Conservation (phyloP, 2,329 filamentous ascomycete species). For the Arthrobotrys conoides region DNA sequence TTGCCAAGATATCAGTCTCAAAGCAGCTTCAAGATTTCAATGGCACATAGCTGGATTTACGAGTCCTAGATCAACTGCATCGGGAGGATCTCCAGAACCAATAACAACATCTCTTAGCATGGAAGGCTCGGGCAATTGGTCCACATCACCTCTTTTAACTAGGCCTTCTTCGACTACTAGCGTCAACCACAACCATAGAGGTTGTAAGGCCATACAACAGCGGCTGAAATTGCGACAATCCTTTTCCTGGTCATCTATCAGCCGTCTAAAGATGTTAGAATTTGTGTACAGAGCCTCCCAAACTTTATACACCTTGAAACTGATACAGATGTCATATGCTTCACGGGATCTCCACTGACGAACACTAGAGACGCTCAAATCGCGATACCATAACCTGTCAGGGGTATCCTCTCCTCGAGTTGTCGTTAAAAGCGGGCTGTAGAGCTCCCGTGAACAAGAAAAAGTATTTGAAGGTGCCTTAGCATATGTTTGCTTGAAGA, state of each 20-base stretch:
- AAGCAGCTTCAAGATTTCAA: no score
- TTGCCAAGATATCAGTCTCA: no score
- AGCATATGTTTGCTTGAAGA: constrained; percentile 25
- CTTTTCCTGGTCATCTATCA: constrained; percentile 37
- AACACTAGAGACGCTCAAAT: constrained; percentile 16
- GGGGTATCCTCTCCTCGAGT: constrained; percentile 1
- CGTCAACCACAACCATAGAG: constrained; percentile 7
- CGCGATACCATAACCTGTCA: not conserved
- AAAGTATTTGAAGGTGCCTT: not conserved
- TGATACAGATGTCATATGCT: constrained; percentile 10
- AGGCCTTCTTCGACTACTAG: constrained; percentile 11
- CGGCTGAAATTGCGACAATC: constrained; percentile 16
- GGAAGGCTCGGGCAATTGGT: constrained; percentile 17
- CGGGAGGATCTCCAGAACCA: constrained; percentile 1
- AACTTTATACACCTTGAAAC: constrained; percentile 19
- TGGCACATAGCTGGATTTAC: no score
- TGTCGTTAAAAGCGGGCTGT: not conserved
- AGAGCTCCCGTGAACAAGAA: no score
- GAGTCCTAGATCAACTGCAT: no score
- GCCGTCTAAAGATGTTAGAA: constrained; percentile 18
- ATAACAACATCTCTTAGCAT: constrained; percentile 26
- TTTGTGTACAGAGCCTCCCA: constrained; percentile 28
- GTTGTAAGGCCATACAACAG: constrained; percentile 1
- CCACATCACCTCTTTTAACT: constrained; percentile 26
- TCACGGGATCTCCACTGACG: constrained; percentile 16